Evolutionary conservation across 192 early-diverging fungal species (phyloP).

Genomic region (Pilaira anomala): DNA sequence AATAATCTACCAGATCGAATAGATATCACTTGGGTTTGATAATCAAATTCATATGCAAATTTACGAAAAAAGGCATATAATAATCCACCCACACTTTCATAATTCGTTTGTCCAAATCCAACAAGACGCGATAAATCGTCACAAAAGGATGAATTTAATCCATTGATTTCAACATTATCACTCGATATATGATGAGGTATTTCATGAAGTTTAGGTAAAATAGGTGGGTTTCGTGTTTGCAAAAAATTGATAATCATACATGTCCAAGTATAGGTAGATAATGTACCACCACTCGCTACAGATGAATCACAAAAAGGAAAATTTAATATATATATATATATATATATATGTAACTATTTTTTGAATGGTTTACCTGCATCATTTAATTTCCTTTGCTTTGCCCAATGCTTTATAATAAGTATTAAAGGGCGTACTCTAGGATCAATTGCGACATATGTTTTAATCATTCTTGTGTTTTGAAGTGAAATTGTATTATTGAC

Average conservation of each 20-base stretch:
- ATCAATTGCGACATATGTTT: slow-evolving; percentile 86
- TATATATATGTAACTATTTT: too few species aligned
- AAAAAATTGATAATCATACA: slow-evolving; percentile 92
- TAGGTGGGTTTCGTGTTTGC: slow-evolving; percentile 84
- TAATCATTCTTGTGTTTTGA: slow-evolving; percentile 86
- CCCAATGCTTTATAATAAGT: slow-evolving; percentile 93
- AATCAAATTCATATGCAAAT: slow-evolving; percentile 83
- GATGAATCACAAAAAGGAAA: neutral
- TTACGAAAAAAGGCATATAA: slow-evolving; percentile 84
- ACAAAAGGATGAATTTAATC: slow-evolving; percentile 52
- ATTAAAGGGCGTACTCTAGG: slow-evolving; percentile 83
- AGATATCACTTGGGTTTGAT: slow-evolving; percentile 73
- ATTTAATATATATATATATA: neutral
- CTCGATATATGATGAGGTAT: slow-evolving; percentile 44
- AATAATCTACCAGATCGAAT: slow-evolving; percentile 75
- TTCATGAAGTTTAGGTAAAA: slow-evolving; percentile 83
- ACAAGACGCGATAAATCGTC: slow-evolving; percentile 60
- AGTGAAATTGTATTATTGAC: slow-evolving; percentile 90
- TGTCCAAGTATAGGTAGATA: slow-evolving; percentile 94
- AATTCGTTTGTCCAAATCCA: slow-evolving; percentile 67
- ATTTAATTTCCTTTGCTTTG: slow-evolving; percentile 78
- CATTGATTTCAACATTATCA: slow-evolving; percentile 42
- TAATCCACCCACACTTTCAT: slow-evolving; percentile 72
- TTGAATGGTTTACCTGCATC: slow-evolving; percentile 79
- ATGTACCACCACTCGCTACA: slow-evolving; percentile 86